phyloP scores from a whole-genome alignment of 2,329 filamentous ascomycete genomes.

The Colletotrichum endophyticum region DNA sequence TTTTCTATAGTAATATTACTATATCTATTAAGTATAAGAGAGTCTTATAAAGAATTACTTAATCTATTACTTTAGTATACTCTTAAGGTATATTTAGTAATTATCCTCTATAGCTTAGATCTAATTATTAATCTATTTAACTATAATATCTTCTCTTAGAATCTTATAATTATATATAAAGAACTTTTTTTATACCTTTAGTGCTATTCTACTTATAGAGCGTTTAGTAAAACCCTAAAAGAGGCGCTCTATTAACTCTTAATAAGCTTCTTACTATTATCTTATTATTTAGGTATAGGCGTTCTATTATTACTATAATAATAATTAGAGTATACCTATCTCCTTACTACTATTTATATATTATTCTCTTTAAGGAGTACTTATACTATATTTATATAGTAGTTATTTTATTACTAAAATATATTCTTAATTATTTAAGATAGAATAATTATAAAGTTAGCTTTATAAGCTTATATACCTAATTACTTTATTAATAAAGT shows the following conservation, averaged over 20 bases:
- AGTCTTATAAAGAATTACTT: background rate
- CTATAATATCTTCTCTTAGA: background rate
- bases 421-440: too few species aligned
- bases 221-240: accelerated
- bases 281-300: too few species aligned
- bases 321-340: too few species aligned
- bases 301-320: too few species aligned
- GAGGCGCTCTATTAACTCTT: background rate
- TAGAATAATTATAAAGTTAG: too few species aligned
- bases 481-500: background rate
- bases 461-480: background rate
- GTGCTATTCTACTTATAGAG: background rate
- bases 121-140: background rate
- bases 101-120: background rate
- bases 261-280: too few species aligned
- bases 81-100: background rate
- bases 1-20: background rate
- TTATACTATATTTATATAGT: too few species aligned
- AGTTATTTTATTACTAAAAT: too few species aligned
- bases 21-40: background rate
- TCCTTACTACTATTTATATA: too few species aligned
- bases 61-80: background rate
- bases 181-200: background rate
- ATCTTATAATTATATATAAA: background rate
- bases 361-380: too few species aligned